A percentile compares a stretch with the other conserved stretches of the same genome.
Conservation (phyloP, 2,329 filamentous ascomycete genomes). For the Ascochyta rabiei region DNA sequence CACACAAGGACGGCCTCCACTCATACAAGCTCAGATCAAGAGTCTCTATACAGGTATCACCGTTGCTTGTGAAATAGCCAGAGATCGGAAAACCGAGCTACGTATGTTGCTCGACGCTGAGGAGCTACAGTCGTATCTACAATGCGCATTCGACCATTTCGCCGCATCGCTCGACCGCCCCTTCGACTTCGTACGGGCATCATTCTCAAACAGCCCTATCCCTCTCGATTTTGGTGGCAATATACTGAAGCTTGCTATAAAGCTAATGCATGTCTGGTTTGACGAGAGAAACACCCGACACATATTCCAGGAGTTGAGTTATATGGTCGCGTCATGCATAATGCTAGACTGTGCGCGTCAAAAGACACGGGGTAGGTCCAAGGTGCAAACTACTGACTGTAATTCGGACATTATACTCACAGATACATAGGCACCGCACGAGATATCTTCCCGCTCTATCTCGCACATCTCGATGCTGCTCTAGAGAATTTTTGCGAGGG, state of each 20-base stretch:
- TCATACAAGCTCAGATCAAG: too few relatives aligned
- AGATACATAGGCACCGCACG: slow-evolving; percentile 8
- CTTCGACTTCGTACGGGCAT: slow-evolving; percentile 57
- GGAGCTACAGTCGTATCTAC: slow-evolving; percentile 55
- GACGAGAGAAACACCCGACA: slow-evolving; percentile 21
- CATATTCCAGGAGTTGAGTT: slow-evolving; percentile 55
- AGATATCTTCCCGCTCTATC: slow-evolving; percentile 36
- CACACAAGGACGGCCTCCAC: too few relatives aligned
- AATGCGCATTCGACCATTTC: slow-evolving; percentile 60
- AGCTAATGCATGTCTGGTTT: slow-evolving; percentile 31
- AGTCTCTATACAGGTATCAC: slow-evolving; percentile 14
- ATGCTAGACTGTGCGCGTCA: slow-evolving; percentile 55
- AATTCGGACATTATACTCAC: too few relatives aligned
- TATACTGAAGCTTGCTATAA: slow-evolving; percentile 56
- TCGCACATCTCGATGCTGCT: slow-evolving; percentile 52
- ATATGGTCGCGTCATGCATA: slow-evolving; percentile 59
- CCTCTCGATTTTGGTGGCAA: slow-evolving; percentile 57
- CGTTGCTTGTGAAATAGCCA: slow-evolving; percentile 39
- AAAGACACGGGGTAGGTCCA: slow-evolving; percentile 25
- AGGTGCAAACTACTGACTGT: too few relatives aligned
- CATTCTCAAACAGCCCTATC: slow-evolving; percentile 53
- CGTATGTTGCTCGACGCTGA: slow-evolving; percentile 57
- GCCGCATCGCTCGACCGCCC: slow-evolving; percentile 37
- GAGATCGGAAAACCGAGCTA: slow-evolving; percentile 25
- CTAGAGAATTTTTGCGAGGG: slow-evolving; percentile 54